Conservation (phyloP, 2,329 filamentous ascomycete species). For the Cladophialophora yegresii region DNA sequence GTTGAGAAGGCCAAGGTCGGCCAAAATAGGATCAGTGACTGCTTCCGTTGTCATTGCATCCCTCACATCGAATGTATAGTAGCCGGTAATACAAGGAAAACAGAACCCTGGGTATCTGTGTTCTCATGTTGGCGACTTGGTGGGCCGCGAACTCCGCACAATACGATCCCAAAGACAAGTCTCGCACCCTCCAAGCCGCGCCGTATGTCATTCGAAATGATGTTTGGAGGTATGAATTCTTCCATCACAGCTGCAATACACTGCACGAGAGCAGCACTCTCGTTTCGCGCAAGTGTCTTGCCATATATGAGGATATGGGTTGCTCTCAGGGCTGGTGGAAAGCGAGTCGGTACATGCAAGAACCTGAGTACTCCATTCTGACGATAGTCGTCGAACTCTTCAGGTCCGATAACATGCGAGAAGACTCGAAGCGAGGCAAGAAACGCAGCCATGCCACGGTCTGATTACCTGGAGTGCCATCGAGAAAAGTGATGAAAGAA, state of each 20-base stretch:
- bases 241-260: conserved; percentile 39
- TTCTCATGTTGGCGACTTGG: neutral
- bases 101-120: neutral
- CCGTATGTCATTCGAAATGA: conserved; percentile 37
- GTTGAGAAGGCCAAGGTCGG: conserved; percentile 39
- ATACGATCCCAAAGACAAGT: conserved; percentile 43
- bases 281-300: conserved; percentile 38
- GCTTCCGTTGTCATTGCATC: conserved; percentile 40
- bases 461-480: conserved; percentile 21
- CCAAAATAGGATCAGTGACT: conserved; percentile 37
- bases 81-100: conserved; percentile 35
- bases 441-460: conserved; percentile 42
- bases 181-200: conserved; percentile 42
- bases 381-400: conserved; percentile 33
- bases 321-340: conserved; percentile 42
- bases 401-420: conserved; percentile 27
- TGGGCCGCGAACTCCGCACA: conserved; percentile 33
- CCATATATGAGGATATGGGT: conserved; percentile 41
- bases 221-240: conserved; percentile 37
- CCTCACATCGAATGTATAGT: conserved; percentile 38
- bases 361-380: conserved; percentile 40
- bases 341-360: conserved; percentile 39
- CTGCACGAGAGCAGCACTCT: conserved; percentile 42
- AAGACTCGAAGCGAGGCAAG: conserved; percentile 43
- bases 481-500: conserved; percentile 18